Conservation (phyloP, 176 grass and related monocot genomes). For the Ananas comosus region DNA sequence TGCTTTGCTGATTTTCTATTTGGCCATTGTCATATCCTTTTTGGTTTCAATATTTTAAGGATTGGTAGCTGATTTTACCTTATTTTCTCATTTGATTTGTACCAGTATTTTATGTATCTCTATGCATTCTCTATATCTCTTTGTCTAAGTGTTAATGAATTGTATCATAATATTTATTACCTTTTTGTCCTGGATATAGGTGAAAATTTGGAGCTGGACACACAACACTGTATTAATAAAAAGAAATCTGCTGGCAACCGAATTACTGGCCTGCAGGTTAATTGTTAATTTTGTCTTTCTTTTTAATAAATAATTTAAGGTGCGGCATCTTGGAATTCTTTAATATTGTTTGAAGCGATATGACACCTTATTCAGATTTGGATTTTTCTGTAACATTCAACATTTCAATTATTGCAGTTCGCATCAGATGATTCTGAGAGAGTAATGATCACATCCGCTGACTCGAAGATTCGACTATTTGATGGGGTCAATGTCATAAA, state of each 20-base stretch:
- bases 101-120: too few relatives aligned
- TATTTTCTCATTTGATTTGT: neutral
- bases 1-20: neutral
- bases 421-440: conserved; percentile 29
- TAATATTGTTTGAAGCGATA: neutral
- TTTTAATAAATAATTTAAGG: neutral
- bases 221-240: conserved; percentile 46
- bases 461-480: conserved; percentile 56
- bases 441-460: conserved; percentile 53
- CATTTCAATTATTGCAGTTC: conserved; percentile 33
- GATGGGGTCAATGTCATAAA: conserved; percentile 45
- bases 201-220: conserved; percentile 49
- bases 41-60: conserved; percentile 2
- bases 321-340: neutral
- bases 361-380: neutral
- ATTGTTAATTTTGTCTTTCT: neutral
- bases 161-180: neutral
- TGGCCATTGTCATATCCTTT: neutral
- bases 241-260: conserved; percentile 46
- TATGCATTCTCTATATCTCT: neutral
- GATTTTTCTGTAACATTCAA: neutral
- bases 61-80: neutral
- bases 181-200: conserved; percentile 23
- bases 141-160: neutral
- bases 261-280: conserved; percentile 75